These are phyloP conservation scores for Berberis vulgaris DNA, from an alignment of 164 flowering plant genomes.

Conservation along the genomic window DNA sequence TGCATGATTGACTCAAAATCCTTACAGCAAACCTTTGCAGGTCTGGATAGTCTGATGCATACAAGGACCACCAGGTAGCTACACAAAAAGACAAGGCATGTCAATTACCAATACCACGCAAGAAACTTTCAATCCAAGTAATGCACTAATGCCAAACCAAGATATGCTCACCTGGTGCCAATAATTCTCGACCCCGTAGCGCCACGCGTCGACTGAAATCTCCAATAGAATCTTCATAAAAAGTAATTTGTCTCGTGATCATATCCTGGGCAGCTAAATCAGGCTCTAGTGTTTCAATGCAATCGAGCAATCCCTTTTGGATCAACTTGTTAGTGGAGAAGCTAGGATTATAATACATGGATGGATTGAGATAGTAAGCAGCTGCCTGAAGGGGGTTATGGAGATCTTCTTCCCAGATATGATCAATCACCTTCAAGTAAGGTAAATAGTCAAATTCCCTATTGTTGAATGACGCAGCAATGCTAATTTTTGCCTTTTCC, in stretches of 20 bases:
- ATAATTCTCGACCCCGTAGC: conserved; percentile 26
- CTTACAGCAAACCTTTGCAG: conserved; percentile 31
- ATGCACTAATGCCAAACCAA: not conserved
- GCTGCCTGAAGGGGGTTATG: conserved; percentile 43
- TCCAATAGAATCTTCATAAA: conserved; percentile 34
- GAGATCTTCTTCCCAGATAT: conserved; percentile 24
- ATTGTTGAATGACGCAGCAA: conserved; percentile 18
- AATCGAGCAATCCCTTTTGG: conserved; percentile 37
- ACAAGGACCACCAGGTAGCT: conserved; percentile 47
- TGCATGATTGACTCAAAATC: conserved; percentile 33
- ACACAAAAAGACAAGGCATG: conserved; percentile 6
- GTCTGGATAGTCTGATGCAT: conserved; percentile 31
- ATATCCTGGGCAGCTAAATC: conserved; percentile 25
- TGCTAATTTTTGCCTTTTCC: conserved; percentile 30
- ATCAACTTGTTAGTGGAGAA: conserved; percentile 23
- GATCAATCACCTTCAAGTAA: conserved; percentile 30
- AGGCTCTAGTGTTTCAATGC: conserved; percentile 37
- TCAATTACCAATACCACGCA: not conserved
- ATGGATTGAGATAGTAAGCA: conserved; percentile 38
- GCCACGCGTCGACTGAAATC: conserved; percentile 38
- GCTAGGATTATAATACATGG: conserved; percentile 22
- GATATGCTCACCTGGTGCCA: conserved; percentile 27
- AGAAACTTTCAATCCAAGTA: too few relatives aligned
- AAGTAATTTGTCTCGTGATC: conserved; percentile 27
- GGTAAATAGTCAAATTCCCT: conserved; percentile 21